phyloP scores from a whole-genome alignment of 441 rosid species.

The Erysimum cheiri region DNA sequence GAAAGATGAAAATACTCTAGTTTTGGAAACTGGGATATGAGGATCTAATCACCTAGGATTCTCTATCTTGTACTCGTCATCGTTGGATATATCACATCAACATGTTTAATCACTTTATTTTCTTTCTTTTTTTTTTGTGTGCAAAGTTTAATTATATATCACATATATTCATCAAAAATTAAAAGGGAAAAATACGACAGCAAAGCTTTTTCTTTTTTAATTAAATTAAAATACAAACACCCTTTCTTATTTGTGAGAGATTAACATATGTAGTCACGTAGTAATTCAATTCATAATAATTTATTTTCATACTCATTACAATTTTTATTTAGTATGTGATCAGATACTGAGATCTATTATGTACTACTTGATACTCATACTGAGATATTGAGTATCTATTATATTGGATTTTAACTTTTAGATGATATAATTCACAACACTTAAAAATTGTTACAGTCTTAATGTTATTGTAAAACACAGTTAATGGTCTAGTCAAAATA shows the following conservation, averaged over 20 bases:
- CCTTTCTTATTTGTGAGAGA: neutral
- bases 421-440: too few species aligned
- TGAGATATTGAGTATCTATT: too few species aligned
- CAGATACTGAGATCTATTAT: too few species aligned
- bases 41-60: slow-evolving; percentile 36
- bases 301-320: neutral
- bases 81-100: slow-evolving; percentile 31
- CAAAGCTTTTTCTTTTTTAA: neutral
- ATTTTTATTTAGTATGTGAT: neutral
- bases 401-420: too few species aligned
- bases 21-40: neutral
- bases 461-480: neutral
- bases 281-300: neutral
- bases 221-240: neutral
- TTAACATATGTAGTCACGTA: neutral
- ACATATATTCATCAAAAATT: neutral
- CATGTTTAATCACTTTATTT: neutral
- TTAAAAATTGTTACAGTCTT: too few species aligned
- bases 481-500: neutral
- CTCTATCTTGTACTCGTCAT: slow-evolving; percentile 15
- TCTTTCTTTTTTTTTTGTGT: too few species aligned
- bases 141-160: too few species aligned
- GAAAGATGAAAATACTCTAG: slow-evolving; percentile 1
- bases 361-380: too few species aligned
- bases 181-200: neutral